Base-by-base conservation (phyloP, 2,329 filamentous ascomycete species). In the Rhinocladiella similis region DNA sequence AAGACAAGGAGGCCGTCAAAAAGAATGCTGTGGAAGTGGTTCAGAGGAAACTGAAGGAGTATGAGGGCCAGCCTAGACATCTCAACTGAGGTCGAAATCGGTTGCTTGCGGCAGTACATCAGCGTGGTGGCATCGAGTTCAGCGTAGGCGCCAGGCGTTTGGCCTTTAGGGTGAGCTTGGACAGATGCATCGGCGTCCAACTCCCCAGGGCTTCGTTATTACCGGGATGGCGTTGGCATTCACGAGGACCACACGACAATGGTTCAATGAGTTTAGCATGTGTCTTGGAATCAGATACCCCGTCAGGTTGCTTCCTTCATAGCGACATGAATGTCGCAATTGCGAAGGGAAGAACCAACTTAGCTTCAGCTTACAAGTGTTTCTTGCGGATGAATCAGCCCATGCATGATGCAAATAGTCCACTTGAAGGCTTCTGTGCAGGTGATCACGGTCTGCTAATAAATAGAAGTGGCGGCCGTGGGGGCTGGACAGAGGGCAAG, bases 21-120 rank as follows among this genome's bases (percentile, higher is more conserved):
- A 72, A 73, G 20, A 80, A 84, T 50, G 82, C 86, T 1, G 72
- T 88, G 47, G 74, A 77, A 33, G 78, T 78, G 62, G 85, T 87
- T n/a, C 67, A 77, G 45, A 73, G 76, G 61, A 80, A 80, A 61
- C 78, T 87, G 68, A 75, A 76, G 22, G 77, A 79, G 49, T 72
- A 72, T 56, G 66, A 73, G 19, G 47, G 50, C 13, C 33, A 53
- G 19, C 18, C 38, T 33, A 22, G 18, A 33, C 35, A 41, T 14
- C 51, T n/a, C 13, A 51, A 45, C 29, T 46, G 43, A 47, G 38
- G 19, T 43, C 16, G 20, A 12, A 13, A 16, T 38, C 35, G 10
- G 4, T 38, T 3, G 10, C 12, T 6, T 18, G 18, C 10, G 18
- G 39, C 39, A 38, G 16, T n/a, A 45, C n/a, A 41, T 27, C 39